phyloP scores from a whole-genome alignment of 108 stramenopile genomes.

The Hondaea fermentalgiana region DNA sequence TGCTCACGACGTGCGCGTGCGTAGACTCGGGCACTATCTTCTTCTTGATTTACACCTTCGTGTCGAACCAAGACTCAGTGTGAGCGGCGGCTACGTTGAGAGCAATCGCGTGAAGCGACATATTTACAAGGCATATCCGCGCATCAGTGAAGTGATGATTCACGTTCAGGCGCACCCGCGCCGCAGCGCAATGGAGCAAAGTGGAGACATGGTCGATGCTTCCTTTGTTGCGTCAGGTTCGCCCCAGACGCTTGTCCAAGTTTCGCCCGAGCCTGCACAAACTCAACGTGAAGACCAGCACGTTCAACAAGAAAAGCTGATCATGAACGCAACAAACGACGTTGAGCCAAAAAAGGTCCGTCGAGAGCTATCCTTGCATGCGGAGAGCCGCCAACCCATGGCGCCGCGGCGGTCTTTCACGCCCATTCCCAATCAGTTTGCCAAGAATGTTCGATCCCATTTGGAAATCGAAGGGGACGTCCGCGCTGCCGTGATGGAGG shows the following conservation, averaged over 20 bases:
- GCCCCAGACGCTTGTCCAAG: too few relatives aligned
- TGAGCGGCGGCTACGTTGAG: slow-evolving; percentile 2
- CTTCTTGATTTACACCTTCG: background rate
- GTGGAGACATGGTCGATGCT: background rate
- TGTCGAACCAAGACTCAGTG: background rate
- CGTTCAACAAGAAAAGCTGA: too few relatives aligned
- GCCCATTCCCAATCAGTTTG: background rate
- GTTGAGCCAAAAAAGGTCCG: background rate
- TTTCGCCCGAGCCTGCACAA: too few relatives aligned
- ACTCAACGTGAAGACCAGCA: too few relatives aligned
- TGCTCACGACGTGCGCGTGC: slow-evolving; percentile 1
- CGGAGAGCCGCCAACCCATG: background rate
- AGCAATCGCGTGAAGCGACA: background rate
- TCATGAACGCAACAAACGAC: too few relatives aligned
- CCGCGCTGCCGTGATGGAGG: background rate
- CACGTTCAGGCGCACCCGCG: slow-evolving; percentile 1
- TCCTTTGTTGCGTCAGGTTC: too few relatives aligned
- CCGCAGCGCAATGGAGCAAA: background rate
- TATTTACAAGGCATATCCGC: background rate
- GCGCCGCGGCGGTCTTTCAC: background rate
- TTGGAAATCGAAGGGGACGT: background rate
- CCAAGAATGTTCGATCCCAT: background rate
- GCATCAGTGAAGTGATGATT: background rate
- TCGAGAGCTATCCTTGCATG: background rate
- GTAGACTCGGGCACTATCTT: background rate